Base-by-base conservation (phyloP, 257 asterid species). In the Echium plantagineum region DNA sequence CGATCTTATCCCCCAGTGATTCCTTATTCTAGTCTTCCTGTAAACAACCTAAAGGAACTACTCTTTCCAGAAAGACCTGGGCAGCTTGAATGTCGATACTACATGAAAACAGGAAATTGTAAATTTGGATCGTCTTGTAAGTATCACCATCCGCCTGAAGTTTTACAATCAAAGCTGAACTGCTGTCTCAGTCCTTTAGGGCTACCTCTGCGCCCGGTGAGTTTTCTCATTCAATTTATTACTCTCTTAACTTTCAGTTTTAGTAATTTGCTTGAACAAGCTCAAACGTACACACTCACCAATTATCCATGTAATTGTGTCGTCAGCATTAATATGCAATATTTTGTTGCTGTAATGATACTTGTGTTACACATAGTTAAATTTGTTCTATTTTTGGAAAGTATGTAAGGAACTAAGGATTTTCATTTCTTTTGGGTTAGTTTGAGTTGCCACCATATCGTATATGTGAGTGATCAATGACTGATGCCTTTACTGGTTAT, bases 71-170 rank as follows among this genome's bases (percentile, higher is more conserved):
- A 84, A 62, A 79, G 93, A 70, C 85, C 78, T 15, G 97, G 94
- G 24, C 85, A 77, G 78, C 86, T 84, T 17, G 85, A 82, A 61
- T 89, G 97, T 73, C 87, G 79, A 54, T 78, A 76, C 77, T 89
- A 84, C 77, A 68, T 89, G 94, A 89, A 74, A 80, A 84, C 88
- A 15, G 97, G 97, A 72, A 91, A 76, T 74, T 89, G 97, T 83
- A 86, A 86, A 74, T 89, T 77, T 58, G 95, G 93, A 61, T 68
- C 81, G 18, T 78, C 89, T 49, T 89, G 97, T 81, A 79, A 81
- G 84, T 89, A 64, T 74, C 84, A 89, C 77, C 97, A 89, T 72
- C 91, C 93, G 16, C 83, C 89, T 19, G 88, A 81, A 31, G 75
- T 87, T 87, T 69, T 57, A 31, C 63, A 62, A 20, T 66, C 83